Percentiles rank a stretch among this genome's conserved stretches.
Evolutionary conservation across 805 yeast species (phyloP).

Genomic region (Starmera amethionina): DNA sequence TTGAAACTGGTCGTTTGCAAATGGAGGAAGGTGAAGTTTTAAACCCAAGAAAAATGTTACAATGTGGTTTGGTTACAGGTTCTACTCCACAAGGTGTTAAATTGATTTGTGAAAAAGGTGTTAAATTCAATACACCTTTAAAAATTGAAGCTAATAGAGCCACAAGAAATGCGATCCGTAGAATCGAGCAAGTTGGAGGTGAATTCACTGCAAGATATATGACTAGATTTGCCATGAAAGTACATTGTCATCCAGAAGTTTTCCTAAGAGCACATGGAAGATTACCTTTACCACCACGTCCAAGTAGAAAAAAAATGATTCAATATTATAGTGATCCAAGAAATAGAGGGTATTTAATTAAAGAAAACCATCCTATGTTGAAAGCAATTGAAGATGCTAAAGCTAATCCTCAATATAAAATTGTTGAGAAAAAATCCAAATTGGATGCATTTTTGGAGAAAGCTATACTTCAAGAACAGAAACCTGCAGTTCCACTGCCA

Average conservation of each 20-base stretch:
- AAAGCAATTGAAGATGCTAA: slow-evolving; percentile 14
- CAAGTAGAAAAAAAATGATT: slow-evolving; percentile 73
- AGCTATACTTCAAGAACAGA: too few species aligned
- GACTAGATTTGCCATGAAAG: slow-evolving; percentile 56
- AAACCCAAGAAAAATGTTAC: slow-evolving; percentile 68
- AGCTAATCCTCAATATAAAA: not conserved
- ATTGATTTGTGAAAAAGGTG: slow-evolving; percentile 59
- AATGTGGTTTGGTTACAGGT: slow-evolving; percentile 65
- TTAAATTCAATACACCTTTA: slow-evolving; percentile 44
- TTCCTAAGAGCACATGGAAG: slow-evolving; percentile 64
- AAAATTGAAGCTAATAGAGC: slow-evolving; percentile 80
- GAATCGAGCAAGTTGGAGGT: slow-evolving; percentile 68
- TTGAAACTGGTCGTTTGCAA: slow-evolving; percentile 54
- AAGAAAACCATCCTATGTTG: slow-evolving; percentile 21
- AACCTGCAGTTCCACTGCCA: too few species aligned
- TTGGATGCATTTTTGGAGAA: too few species aligned
- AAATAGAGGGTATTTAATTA: slow-evolving; percentile 66
- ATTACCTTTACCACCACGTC: slow-evolving; percentile 78
- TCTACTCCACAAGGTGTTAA: slow-evolving; percentile 72
- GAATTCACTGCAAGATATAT: slow-evolving; percentile 65
- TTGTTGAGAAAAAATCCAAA: too few species aligned
- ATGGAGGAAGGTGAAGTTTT: slow-evolving; percentile 52
- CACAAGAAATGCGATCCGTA: slow-evolving; percentile 58
- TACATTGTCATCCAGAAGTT: slow-evolving; percentile 67
- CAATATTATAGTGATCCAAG: slow-evolving; percentile 63